phyloP scores from a whole-genome alignment of 2,329 filamentous ascomycete species.

The Claviceps lovelessii region DNA sequence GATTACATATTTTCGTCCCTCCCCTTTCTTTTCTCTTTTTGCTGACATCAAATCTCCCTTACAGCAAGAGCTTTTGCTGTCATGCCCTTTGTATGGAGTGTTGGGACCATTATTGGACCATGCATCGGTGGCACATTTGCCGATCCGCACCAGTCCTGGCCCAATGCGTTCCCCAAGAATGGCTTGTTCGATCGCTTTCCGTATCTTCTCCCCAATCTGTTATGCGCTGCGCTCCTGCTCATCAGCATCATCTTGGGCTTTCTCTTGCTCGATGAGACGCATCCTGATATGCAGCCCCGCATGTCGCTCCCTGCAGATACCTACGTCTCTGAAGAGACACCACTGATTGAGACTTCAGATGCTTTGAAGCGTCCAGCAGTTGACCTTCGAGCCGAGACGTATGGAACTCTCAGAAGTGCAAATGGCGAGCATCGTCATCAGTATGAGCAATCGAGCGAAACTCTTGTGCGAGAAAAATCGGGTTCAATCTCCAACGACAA shows the following conservation, averaged over 20 bases:
- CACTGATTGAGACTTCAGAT: slow-evolving; percentile 61
- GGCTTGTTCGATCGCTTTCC: slow-evolving; percentile 67
- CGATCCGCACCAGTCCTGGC: slow-evolving; percentile 61
- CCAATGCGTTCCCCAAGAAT: slow-evolving; percentile 49
- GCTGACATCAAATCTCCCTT: slow-evolving; percentile 7
- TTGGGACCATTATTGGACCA: slow-evolving; percentile 79
- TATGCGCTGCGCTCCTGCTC: slow-evolving; percentile 64
- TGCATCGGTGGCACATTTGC: slow-evolving; percentile 80
- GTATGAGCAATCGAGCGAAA: slow-evolving; percentile 21
- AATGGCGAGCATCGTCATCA: slow-evolving; percentile 32
- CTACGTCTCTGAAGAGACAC: slow-evolving; percentile 51
- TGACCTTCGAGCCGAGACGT: slow-evolving; percentile 63
- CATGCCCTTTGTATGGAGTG: slow-evolving; percentile 89
- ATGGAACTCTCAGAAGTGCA: slow-evolving; percentile 50
- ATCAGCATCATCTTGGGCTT: slow-evolving; percentile 70
- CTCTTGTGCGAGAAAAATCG: slow-evolving; percentile 19
- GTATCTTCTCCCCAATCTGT: slow-evolving; percentile 76
- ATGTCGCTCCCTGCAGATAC: slow-evolving; percentile 31
- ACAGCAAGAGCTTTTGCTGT: slow-evolving; percentile 71
- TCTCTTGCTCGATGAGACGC: slow-evolving; percentile 73
- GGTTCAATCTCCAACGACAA: slow-evolving; percentile 19
- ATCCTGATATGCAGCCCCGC: slow-evolving; percentile 61
- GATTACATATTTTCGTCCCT: too few species aligned
- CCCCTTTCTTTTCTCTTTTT: neutral
- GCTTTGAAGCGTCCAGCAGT: slow-evolving; percentile 58